Evolutionary conservation across 257 asterid genomes (phyloP).

Genomic region (Salvia splendens): DNA sequence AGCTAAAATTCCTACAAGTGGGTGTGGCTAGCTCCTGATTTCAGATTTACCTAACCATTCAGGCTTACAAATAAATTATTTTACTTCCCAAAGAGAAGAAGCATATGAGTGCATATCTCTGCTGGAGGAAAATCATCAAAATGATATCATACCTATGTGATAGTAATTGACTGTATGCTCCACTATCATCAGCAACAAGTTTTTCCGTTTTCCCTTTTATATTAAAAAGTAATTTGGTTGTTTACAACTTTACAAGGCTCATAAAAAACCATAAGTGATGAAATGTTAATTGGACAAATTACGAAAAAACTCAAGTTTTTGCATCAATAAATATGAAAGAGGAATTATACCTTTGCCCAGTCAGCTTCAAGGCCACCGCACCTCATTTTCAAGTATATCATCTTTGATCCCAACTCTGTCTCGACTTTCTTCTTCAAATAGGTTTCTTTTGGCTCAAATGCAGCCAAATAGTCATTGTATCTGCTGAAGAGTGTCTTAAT

Average conservation of each 20-base stretch:
- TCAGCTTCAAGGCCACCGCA: constrained; percentile 85
- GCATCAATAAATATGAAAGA: constrained; percentile 23
- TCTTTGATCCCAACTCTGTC: constrained; percentile 75
- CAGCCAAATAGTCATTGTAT: constrained; percentile 68
- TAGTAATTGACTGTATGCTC: neutral
- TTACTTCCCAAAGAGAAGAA: neutral
- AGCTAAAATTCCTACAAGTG: neutral
- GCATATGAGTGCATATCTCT: no score
- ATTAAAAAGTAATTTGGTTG: neutral
- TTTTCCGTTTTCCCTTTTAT: neutral
- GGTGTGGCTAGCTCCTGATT: neutral
- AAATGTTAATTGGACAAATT: neutral
- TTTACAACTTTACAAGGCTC: neutral
- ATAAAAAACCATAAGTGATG: constrained; percentile 11
- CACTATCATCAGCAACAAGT: neutral
- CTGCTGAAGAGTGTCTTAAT: constrained; percentile 61
- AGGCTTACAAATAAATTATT: constrained; percentile 7
- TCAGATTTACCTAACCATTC: constrained; percentile 1
- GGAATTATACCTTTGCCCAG: constrained; percentile 87
- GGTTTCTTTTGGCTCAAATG: constrained; percentile 84
- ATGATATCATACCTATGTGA: no score
- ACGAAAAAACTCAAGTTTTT: neutral
- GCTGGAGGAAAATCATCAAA: no score
- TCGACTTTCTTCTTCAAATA: constrained; percentile 96
- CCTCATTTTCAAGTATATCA: constrained; percentile 98